A percentile compares a stretch with the other conserved stretches of the same genome.
phyloP scores from a whole-genome alignment of 495 filamentous ascomycete species.

The Opeltia flavorubescens region DNA sequence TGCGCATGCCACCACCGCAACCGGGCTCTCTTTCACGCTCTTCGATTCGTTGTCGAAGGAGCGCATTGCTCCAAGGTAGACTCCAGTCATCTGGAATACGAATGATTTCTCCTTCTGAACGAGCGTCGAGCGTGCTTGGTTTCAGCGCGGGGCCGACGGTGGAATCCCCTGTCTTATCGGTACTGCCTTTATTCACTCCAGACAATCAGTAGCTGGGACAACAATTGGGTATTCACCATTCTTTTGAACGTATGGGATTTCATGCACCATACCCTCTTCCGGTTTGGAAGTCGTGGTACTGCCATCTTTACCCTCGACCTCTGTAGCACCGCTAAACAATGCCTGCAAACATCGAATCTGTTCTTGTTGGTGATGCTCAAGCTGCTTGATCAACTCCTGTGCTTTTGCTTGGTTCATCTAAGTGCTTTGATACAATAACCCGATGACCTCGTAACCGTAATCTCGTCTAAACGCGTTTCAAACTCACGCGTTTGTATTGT shows the following conservation, averaged over 20 bases:
- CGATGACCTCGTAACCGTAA: too few relatives aligned
- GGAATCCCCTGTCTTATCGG: neutral
- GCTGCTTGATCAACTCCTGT: neutral
- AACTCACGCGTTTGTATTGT: too few relatives aligned
- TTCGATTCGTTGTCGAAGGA: neutral
- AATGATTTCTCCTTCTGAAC: neutral
- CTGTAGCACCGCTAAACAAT: neutral
- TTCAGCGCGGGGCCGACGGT: neutral
- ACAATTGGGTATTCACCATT: too few relatives aligned
- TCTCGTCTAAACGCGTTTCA: too few relatives aligned
- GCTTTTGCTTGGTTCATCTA: neutral
- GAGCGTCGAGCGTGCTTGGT: neutral
- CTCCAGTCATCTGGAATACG: neutral
- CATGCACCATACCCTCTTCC: too few relatives aligned
- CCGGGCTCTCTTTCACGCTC: neutral
- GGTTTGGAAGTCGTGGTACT: too few relatives aligned
- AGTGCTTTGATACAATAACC: too few relatives aligned
- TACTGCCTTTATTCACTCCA: neutral
- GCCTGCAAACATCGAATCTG: neutral
- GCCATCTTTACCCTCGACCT: neutral
- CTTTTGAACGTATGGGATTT: too few relatives aligned
- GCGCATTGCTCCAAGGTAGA: neutral
- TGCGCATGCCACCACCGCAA: neutral
- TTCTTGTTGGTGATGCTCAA: neutral
- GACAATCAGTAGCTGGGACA: neutral